A percentile compares a stretch with the other conserved stretches of the same genome.
Evolutionary conservation across 2,329 filamentous ascomycete species (phyloP).

Genomic region (Xylariomycetidae sp.): DNA sequence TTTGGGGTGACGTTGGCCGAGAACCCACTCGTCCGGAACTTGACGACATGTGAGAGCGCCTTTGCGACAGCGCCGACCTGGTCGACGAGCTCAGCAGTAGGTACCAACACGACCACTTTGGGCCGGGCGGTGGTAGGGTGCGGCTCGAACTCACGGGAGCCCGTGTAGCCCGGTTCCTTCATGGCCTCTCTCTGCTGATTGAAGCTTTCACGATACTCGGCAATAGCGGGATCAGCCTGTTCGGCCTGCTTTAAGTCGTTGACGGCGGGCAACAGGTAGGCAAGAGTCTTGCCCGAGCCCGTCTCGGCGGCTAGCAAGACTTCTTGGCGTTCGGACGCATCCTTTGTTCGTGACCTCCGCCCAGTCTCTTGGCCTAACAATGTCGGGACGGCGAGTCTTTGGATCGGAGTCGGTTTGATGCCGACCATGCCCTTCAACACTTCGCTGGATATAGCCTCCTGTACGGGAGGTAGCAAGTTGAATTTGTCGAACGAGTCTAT

Average conservation of each 20-base stretch:
- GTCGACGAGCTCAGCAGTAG: constrained; percentile 83
- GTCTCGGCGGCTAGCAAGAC: constrained; percentile 93
- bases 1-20: constrained; percentile 70
- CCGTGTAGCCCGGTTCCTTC: constrained; percentile 45
- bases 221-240: constrained; percentile 49
- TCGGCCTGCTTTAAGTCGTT: constrained; percentile 80
- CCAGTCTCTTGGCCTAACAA: constrained; percentile 56
- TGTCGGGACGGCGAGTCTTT: constrained; percentile 80
- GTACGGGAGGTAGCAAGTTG: constrained; percentile 63
- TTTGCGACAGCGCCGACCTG: constrained; percentile 83
- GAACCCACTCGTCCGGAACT: constrained; percentile 79
- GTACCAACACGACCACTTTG: constrained; percentile 78
- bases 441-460: constrained; percentile 65
- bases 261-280: constrained; percentile 80
- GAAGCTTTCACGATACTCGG: constrained; percentile 49
- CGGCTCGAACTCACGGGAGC: constrained; percentile 61
- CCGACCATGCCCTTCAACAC: constrained; percentile 69
- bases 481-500: constrained; percentile 79
- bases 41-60: constrained; percentile 73
- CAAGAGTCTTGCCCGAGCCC: constrained; percentile 92
- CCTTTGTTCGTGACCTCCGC: constrained; percentile 26
- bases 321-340: constrained; percentile 34
- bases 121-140: constrained; percentile 74
- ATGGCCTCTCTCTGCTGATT: constrained; percentile 53
- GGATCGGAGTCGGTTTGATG: constrained; percentile 79